phyloP scores from a whole-genome alignment of 768 basidiomycete species.

The Albatrellus ellisii region DNA sequence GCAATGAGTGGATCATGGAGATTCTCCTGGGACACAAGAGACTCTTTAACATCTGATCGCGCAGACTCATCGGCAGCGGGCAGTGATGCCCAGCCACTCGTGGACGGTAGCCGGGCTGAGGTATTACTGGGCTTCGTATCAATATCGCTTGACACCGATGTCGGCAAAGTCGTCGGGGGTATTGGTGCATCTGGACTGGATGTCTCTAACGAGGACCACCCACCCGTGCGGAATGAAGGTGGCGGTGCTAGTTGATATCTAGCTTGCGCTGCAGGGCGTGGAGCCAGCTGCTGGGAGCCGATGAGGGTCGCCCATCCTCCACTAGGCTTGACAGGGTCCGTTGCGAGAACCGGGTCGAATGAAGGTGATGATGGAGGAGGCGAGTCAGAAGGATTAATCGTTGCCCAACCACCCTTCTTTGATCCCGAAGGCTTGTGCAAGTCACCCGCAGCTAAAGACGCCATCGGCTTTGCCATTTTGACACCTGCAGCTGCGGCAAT shows the following conservation, averaged over 20 bases:
- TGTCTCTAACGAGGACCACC: constrained; percentile 54
- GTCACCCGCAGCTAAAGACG: constrained; percentile 14
- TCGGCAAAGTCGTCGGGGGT: neutral
- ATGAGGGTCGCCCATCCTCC: neutral
- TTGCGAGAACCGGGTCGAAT: constrained; percentile 1
- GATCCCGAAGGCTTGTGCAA: constrained; percentile 20
- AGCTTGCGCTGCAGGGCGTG: constrained; percentile 2
- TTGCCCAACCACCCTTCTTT: constrained; percentile 17
- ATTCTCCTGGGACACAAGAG: too few species aligned
- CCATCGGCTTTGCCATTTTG: constrained; percentile 32
- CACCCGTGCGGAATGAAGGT: constrained; percentile 44
- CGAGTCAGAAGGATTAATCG: constrained; percentile 6
- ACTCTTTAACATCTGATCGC: too few species aligned
- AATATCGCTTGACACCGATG: neutral
- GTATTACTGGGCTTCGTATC: too few species aligned
- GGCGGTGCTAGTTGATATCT: constrained; percentile 16
- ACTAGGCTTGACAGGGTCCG: neutral
- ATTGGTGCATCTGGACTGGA: neutral
- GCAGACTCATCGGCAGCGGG: neutral
- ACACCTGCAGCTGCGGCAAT: constrained; percentile 75
- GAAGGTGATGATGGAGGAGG: constrained; percentile 33
- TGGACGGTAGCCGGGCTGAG: too few species aligned
- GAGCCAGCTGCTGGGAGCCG: neutral
- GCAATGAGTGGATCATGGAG: neutral
- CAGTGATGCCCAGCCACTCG: neutral